Evolutionary conservation across 495 filamentous ascomycete species (phyloP).

Genomic region (Tuber borchii): DNA sequence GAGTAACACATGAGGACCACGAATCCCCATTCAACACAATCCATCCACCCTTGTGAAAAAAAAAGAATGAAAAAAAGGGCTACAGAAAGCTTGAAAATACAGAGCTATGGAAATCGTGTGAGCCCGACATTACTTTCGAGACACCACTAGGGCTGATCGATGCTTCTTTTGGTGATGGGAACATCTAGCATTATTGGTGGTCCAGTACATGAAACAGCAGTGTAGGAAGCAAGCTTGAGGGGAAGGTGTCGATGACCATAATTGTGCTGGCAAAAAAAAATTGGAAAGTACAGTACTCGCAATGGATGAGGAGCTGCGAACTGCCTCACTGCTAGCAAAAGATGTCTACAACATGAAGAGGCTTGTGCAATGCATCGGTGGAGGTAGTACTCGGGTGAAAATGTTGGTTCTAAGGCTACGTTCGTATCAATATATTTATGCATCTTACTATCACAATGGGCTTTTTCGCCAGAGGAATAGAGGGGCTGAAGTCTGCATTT

Average conservation of each 20-base stretch:
- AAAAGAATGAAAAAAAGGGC: neutral
- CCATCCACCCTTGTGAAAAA: neutral
- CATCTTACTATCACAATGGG: neutral
- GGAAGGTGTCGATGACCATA: neutral
- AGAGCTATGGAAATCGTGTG: neutral
- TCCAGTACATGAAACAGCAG: neutral
- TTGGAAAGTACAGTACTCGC: neutral
- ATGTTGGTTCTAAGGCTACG: neutral
- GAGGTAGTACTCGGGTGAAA: neutral
- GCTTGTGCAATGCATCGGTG: neutral
- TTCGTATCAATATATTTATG: neutral
- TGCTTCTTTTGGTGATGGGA: neutral
- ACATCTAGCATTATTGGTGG: neutral
- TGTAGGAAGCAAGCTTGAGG: neutral
- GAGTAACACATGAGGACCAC: neutral
- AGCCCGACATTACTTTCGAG: neutral
- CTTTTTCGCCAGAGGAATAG: neutral
- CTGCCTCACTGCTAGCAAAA: neutral
- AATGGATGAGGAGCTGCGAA: neutral
- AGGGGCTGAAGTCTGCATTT: neutral
- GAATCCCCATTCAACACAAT: neutral
- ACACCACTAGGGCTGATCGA: neutral
- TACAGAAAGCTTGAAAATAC: neutral
- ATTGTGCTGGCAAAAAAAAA: too few species aligned
- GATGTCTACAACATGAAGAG: neutral